phyloP scores from a whole-genome alignment of 306 rosid species.

The Castanea sativa region DNA sequence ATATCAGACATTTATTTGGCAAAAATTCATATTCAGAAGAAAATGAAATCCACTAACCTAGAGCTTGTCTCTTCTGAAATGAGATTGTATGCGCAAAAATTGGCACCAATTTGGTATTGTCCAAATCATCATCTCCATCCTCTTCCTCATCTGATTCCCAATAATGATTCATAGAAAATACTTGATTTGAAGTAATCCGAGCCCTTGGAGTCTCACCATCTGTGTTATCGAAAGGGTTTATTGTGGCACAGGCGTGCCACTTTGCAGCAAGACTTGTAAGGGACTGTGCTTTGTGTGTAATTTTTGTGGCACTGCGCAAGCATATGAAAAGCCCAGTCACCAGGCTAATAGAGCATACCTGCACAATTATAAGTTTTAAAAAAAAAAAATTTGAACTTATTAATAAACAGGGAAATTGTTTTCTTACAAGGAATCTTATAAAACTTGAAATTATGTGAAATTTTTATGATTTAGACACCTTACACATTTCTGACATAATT shows the following conservation, averaged over 20 bases:
- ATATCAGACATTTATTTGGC: too few species aligned
- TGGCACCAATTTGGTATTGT: slow-evolving; percentile 60
- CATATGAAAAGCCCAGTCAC: slow-evolving; percentile 78
- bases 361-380: slow-evolving; percentile 23
- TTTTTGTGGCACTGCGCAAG: slow-evolving; percentile 72
- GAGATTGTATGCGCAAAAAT: slow-evolving; percentile 66
- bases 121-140: slow-evolving; percentile 71
- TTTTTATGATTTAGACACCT: too few species aligned
- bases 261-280: slow-evolving; percentile 77
- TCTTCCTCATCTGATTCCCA: slow-evolving; percentile 57
- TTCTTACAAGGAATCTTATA: not conserved
- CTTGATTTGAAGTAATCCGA: slow-evolving; percentile 32
- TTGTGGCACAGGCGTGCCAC: slow-evolving; percentile 80
- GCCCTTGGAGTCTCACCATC: slow-evolving; percentile 55
- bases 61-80: slow-evolving; percentile 85
- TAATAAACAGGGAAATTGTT: not conserved
- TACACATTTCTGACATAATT: too few species aligned
- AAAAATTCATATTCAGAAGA: not conserved
- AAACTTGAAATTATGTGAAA: not conserved
- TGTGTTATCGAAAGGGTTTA: slow-evolving; percentile 60
- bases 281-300: slow-evolving; percentile 87
- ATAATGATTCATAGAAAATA: slow-evolving; percentile 14
- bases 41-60: slow-evolving; percentile 45
- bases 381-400: not conserved
- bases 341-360: slow-evolving; percentile 75